A percentile compares a stretch with the other conserved stretches of the same genome.
phyloP scores from a whole-genome alignment of 176 grass and related monocot species.

The Hsuehochloa calcarea region DNA sequence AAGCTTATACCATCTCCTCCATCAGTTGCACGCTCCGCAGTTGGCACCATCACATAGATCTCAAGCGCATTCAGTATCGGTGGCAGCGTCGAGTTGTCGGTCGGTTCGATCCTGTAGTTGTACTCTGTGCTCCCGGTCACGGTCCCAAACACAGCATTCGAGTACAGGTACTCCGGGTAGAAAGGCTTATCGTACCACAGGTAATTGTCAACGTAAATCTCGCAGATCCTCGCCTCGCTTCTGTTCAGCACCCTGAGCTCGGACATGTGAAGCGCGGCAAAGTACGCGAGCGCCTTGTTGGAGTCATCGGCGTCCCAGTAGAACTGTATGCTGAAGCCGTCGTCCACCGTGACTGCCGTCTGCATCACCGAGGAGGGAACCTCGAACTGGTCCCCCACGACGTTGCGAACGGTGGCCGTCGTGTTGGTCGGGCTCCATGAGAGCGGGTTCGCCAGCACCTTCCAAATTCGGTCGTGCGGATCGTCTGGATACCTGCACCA shows the following conservation, averaged over 20 bases:
- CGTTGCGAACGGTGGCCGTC: conserved; percentile 7
- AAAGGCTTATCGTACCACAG: background rate
- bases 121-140: background rate
- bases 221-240: conserved; percentile 31
- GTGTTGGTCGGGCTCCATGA: conserved; percentile 35
- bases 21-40: conserved; percentile 26
- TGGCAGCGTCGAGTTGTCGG: conserved; percentile 40
- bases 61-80: conserved; percentile 48
- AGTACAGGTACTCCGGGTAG: conserved; percentile 25
- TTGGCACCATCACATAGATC: conserved; percentile 34
- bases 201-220: conserved; percentile 34
- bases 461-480: conserved; percentile 46
- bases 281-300: conserved; percentile 26
- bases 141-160: background rate
- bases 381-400: conserved; percentile 34
- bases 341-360: conserved; percentile 33
- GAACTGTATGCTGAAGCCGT: conserved; percentile 33
- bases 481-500: conserved; percentile 40
- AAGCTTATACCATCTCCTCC: conserved; percentile 38
- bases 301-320: background rate
- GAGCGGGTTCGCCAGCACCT: conserved; percentile 11
- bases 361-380: conserved; percentile 42
- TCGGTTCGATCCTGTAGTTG: conserved; percentile 34
- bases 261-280: conserved; percentile 35
- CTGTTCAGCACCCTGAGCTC: conserved; percentile 33